These are phyloP conservation scores for Paramyrothecium sp. DNA, from an alignment of 2,329 filamentous ascomycete genomes.

Conservation along the genomic window DNA sequence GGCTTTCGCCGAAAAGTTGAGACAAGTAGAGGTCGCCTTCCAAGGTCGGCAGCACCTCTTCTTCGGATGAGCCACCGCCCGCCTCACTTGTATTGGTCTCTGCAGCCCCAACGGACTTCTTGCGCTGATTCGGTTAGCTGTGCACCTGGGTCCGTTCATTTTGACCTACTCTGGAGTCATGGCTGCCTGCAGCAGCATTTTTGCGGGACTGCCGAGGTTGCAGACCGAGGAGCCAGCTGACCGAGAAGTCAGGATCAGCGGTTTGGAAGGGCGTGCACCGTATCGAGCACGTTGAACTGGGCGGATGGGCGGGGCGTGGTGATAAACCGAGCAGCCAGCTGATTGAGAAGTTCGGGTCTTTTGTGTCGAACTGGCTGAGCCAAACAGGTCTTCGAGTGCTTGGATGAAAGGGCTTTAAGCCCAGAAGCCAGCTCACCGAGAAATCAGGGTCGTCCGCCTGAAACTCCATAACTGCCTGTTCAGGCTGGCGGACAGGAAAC, in stretches of 20 bases:
- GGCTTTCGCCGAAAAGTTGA: constrained; percentile 4
- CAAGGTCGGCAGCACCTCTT: no score
- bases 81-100: constrained; percentile 10
- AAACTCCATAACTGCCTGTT: constrained; percentile 1
- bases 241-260: constrained; percentile 22
- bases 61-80: constrained; percentile 7
- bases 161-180: neutral
- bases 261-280: constrained; percentile 13
- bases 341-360: constrained; percentile 22
- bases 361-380: constrained; percentile 23
- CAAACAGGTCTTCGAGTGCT: constrained; percentile 5
- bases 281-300: neutral
- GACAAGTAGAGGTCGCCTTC: neutral
- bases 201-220: neutral
- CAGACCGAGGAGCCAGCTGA: constrained; percentile 25
- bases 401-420: constrained; percentile 13
- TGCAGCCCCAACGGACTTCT: constrained; percentile 5
- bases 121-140: neutral
- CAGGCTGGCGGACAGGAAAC: neutral
- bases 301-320: neutral
- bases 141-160: no score
- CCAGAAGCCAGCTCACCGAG: neutral
- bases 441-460: neutral
- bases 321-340: constrained; percentile 17
- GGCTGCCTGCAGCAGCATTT: neutral